Evolutionary conservation across 148 eudicot genomes (phyloP).

Genomic region (Cornus controversa): DNA sequence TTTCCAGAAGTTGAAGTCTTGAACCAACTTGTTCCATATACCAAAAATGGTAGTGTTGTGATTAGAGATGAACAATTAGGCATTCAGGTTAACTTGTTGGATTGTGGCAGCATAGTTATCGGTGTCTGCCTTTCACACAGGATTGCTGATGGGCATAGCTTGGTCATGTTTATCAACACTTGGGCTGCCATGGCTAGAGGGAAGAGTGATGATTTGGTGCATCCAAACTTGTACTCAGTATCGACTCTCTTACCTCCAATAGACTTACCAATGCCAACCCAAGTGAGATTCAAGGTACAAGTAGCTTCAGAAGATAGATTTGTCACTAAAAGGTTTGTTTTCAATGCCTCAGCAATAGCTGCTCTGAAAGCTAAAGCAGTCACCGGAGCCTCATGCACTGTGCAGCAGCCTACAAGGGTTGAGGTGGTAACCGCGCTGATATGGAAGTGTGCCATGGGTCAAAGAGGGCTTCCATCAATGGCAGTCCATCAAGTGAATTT

Average conservation of each 20-base stretch:
- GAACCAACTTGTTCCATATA: slow-evolving; percentile 28
- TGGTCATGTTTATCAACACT: slow-evolving; percentile 30
- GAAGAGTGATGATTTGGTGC: background rate
- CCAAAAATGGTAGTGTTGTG: background rate
- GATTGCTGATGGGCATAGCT: slow-evolving; percentile 30
- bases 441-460: slow-evolving; percentile 29
- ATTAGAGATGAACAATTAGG: slow-evolving; percentile 23
- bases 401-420: slow-evolving; percentile 27
- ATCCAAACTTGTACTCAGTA: slow-evolving; percentile 31
- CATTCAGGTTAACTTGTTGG: slow-evolving; percentile 35
- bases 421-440: slow-evolving; percentile 34
- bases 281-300: too few species aligned
- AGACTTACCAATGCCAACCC: background rate
- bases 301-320: background rate
- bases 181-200: slow-evolving; percentile 30
- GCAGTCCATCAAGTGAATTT: slow-evolving; percentile 34
- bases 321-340: slow-evolving; percentile 32
- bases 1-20: slow-evolving; percentile 17
- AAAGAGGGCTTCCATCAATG: slow-evolving; percentile 15
- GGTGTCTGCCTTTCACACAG: slow-evolving; percentile 33
- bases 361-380: slow-evolving; percentile 14
- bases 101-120: slow-evolving; percentile 38
- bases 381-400: background rate
- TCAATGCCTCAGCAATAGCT: slow-evolving; percentile 29
- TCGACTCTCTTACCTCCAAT: slow-evolving; percentile 26